Base-by-base conservation (phyloP, 495 filamentous ascomycete genomes). In the Penicillium mononematosum region DNA sequence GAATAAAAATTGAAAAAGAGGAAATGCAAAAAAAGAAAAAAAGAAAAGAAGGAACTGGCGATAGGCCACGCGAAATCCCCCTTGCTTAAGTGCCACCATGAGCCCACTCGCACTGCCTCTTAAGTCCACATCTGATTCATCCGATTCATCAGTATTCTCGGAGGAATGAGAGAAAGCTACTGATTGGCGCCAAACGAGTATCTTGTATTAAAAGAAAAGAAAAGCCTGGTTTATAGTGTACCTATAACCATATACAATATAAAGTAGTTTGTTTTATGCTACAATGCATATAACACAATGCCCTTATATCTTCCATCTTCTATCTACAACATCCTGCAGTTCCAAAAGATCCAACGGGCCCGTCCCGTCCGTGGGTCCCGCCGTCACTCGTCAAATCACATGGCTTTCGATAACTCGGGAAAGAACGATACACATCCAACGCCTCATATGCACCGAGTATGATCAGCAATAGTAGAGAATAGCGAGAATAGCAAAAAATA, bases 361-460 rank as follows among this genome's bases (percentile, higher is more conserved):
- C 58, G 61, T 64, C 55, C 61, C 61, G 58, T 31, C 53, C 55
- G 61, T 59, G 58, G 58, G 51, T 58, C 55, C 50, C 46, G 44
- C 53, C 44, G 44, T 38, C 41, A 47, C 19, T 39, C 19, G 14
- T 31, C 32, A 54, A 49, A 60, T 50, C 20, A 49, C 11, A 20
- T 45, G 16, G 56, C 55, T 39, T 56, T 64, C 45, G 50, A 55
- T 53, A 54, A 50, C 53, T 32, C 39, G 38, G 29, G 22, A 11
- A 51, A 20, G 25, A 53, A 58, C 31, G 43, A 51, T 48, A 68
- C 55, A 61, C 53, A 58, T 66, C 58, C 52, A 64, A 58, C 46
- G 22, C 45, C 57, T 16, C 42, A 67, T 65, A 68, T 68, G 65
- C 65, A 65, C 44, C 49, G 42, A 42, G 60, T 48, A 38, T 50